Evolutionary conservation across 495 filamentous ascomycete genomes (phyloP), one percentile per base, ranked within the genome.

Genomic region (Aspergillus steynii): DNA sequence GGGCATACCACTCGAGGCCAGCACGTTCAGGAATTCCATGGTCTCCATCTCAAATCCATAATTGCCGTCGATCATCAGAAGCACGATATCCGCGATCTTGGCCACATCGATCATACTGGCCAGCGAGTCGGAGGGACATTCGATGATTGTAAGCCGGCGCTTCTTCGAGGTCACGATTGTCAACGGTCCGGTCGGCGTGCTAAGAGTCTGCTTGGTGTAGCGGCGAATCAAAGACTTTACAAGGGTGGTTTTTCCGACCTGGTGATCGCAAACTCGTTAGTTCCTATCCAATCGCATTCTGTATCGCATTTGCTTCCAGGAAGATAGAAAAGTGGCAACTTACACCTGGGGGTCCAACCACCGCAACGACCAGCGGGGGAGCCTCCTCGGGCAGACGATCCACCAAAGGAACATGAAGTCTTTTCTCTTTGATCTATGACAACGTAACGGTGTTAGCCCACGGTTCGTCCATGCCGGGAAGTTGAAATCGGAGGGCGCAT

Each of bases 1-100:
- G 8, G 95, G 95, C 92, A 99, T 96, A 72, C 95, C 95, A 55
- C 89, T 94, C 9, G 91, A 83, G 6, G 90, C 86, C 56, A 98
- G 77, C 49, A 96, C 87, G 66, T 97, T 97, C 68, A 99, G 74
- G 65, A 99, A 99, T 74, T 99, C 95, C 96, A 99, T 98, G 1
- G 95, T 99, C 79, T 99, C 95, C 95, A 99, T 99, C 77, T 99
- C 95, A 68, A 98, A 99, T 2, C 95, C 95, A 70, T 88, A 99
- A 76, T 97, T 97, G 42, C 93, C 96, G 70, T 99, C 95, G 61
- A 99, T 98, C 91, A 99, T 92, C 31, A 99, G 79, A 29, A 99
- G 78, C 3, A 99, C 92, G 63, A 98, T 97, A 70, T 99, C 95
- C 27, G 93, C 94, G 31, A 99, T 89, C 74, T 99, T 99, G 37